Evolutionary conservation across 1,284 basidiomycete genomes (phyloP).

Genomic region (Vanrija pseudolonga): DNA sequence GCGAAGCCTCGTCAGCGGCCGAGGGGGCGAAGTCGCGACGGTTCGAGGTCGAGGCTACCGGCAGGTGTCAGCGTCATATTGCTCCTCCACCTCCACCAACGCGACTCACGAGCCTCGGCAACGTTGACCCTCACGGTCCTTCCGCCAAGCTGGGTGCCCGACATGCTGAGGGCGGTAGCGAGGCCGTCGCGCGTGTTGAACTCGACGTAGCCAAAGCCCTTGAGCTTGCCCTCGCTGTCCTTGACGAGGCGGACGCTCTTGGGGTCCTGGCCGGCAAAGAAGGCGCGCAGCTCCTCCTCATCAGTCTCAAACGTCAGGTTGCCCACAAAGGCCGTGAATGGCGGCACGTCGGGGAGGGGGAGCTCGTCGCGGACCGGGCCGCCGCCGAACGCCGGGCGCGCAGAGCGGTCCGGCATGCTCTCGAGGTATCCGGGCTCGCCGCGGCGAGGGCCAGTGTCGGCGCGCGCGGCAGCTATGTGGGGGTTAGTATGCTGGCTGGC

Average conservation of each 20-base stretch:
- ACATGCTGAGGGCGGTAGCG: constrained; percentile 70
- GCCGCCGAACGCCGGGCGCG: constrained; percentile 26
- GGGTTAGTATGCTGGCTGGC: constrained; percentile 4
- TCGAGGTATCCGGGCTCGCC: constrained; percentile 50
- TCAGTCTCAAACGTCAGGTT: constrained; percentile 92
- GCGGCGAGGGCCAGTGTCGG: constrained; percentile 38
- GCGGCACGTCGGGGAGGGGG: constrained; percentile 88
- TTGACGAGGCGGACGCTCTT: constrained; percentile 88
- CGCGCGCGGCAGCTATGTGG: constrained; percentile 49
- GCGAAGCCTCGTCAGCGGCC: constrained; percentile 53
- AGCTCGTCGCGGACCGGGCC: constrained; percentile 76
- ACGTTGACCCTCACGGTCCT: constrained; percentile 85
- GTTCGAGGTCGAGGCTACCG: constrained; percentile 5
- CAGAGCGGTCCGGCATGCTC: constrained; percentile 44
- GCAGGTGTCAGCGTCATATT: neutral
- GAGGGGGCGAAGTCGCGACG: constrained; percentile 43
- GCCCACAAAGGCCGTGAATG: constrained; percentile 93
- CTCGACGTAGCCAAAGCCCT: constrained; percentile 97
- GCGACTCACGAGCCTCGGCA: constrained; percentile 81
- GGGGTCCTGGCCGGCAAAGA: constrained; percentile 64
- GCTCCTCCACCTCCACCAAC: neutral
- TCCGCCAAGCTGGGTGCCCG: constrained; percentile 63
- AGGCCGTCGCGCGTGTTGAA: constrained; percentile 78
- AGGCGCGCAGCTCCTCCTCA: constrained; percentile 75
- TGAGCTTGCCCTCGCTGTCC: constrained; percentile 85